A percentile compares a stretch with the other conserved stretches of the same genome.
phyloP scores from a whole-genome alignment of 345 rosid species.

The Ceriops decandra region DNA sequence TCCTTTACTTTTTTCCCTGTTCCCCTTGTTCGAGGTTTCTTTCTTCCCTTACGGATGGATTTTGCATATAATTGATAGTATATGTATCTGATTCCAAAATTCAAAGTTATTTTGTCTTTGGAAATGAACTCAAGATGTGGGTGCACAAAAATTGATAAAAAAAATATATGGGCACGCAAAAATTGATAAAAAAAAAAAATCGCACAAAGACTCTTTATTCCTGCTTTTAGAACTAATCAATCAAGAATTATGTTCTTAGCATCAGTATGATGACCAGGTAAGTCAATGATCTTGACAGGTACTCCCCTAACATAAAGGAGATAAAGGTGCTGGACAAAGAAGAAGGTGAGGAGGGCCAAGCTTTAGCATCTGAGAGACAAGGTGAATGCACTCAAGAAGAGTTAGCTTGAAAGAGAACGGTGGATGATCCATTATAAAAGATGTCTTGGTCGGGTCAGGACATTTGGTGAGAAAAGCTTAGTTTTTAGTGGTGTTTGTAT shows the following conservation, averaged over 20 bases:
- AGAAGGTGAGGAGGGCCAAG: conserved; percentile 92
- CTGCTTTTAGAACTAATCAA: background rate
- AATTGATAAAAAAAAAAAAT: no score
- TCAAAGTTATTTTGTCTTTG: background rate
- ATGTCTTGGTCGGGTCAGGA: conserved; percentile 1
- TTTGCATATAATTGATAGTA: background rate
- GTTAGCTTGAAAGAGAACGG: conserved; percentile 18
- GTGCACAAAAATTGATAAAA: background rate
- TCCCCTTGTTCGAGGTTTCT: no score
- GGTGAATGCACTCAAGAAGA: conserved; percentile 85
- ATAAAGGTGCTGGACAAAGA: conserved; percentile 93
- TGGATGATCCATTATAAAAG: background rate
- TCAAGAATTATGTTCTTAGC: background rate
- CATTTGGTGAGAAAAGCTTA: conserved; percentile 10
- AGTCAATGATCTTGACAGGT: conserved; percentile 47
- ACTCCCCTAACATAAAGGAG: conserved; percentile 93
- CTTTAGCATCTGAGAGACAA: conserved; percentile 87
- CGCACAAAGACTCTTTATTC: no score
- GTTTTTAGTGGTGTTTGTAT: background rate
- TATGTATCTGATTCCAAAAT: background rate
- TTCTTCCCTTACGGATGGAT: background rate
- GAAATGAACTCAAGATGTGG: background rate
- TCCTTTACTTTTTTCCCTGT: background rate
- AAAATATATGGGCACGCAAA: no score
- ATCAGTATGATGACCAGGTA: conserved; percentile 13